Evolutionary conservation across 768 basidiomycete species (phyloP), one percentile per base, ranked within the genome.

Genomic region (Porpolomopsis calyptriformis): DNA sequence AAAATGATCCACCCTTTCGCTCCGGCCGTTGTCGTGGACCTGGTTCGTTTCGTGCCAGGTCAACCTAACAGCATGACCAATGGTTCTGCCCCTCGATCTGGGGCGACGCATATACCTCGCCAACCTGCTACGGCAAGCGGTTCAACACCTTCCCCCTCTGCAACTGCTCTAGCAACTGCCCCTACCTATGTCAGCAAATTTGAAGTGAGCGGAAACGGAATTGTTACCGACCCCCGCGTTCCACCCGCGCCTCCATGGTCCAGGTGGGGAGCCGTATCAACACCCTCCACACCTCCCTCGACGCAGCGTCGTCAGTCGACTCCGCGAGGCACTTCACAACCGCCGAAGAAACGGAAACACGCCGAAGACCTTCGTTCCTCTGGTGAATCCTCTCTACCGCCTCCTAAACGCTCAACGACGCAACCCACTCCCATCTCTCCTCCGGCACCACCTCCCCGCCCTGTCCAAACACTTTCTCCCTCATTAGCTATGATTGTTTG

Each of bases 11-110:
- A 71, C 0, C 83, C 85, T 0, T 75, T 74, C 49, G 75, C 70
- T 3, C 76, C 73, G 48, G 85, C 85, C 1, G 54, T 88, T 4
- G 84, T 85, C 55, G 78, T 88, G 6, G 85, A 89, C 40, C 76
- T 89, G 12, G 70, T 85, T 43, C 65, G 71, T 23, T 79, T 77
- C 55, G 66, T 67, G n/a, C 75, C 77, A 23, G 78, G 76, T 1
- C 69, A 71, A 43, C 68, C 70, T 46, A 75, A 77, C 40, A 66
- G 62, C 8, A 45, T 29, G 18, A 19, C 54, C 52, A 48, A 57
- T 47, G 36, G 48, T 5, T 27, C 24, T 12, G 20, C 26, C 26
- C 54, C 51, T 45, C 57, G 48, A 40, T 48, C 59, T 6, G 45
- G 57, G 56, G 54, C 26, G 14, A 51, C 44, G 16, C 52, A 52